These are phyloP conservation scores for Juncus inflexus DNA, from an alignment of 176 grass and related monocot genomes.

Conservation along the genomic window DNA sequence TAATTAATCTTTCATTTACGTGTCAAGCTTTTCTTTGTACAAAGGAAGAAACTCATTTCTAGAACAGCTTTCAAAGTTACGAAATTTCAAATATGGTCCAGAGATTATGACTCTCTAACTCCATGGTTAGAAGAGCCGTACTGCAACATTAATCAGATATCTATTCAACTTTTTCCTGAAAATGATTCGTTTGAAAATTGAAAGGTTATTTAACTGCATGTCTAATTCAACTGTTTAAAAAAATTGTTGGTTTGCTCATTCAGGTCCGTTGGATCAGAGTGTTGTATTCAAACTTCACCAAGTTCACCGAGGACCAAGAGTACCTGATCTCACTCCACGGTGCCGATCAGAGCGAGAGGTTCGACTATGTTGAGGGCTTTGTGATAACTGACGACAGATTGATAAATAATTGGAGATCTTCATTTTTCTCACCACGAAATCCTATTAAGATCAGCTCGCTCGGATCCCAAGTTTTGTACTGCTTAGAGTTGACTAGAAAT, in stretches of 20 bases:
- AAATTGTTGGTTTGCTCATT: not conserved
- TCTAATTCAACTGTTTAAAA: not conserved
- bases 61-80: no score
- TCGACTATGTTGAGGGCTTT: constrained; percentile 94
- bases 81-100: constrained; percentile 16
- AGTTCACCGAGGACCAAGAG: constrained; percentile 82
- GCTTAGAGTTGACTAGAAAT: constrained; percentile 88
- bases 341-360: constrained; percentile 38
- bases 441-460: constrained; percentile 83
- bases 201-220: no score
- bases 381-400: constrained; percentile 85
- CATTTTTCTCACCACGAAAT: constrained; percentile 96
- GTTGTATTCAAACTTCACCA: constrained; percentile 80
- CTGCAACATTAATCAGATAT: no score
- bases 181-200: no score
- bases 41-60: no score
- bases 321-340: constrained; percentile 49
- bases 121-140: no score
- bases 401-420: constrained; percentile 99
- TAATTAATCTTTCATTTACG: no score
- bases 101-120: not conserved
- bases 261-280: constrained; percentile 87
- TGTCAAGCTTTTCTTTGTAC: not conserved
- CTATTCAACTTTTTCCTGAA: no score
- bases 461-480: constrained; percentile 66